phyloP scores from a whole-genome alignment of 352 stramenopile species.

The Globisporangium okanoganense region DNA sequence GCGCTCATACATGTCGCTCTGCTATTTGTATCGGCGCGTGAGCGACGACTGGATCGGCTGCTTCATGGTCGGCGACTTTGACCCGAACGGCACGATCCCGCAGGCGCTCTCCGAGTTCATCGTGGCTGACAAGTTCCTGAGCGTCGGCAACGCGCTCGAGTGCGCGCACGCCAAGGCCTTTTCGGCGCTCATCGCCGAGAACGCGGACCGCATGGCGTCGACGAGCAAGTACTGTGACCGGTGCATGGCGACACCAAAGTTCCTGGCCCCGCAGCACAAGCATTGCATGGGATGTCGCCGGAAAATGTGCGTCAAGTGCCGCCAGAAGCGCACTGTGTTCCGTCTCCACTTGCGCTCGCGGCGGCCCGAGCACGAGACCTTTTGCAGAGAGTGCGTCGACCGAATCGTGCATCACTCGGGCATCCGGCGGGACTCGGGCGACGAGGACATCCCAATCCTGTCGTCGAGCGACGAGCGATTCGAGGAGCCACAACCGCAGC shows the following conservation, averaged over 20 bases:
- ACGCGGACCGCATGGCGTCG: constrained; percentile 28
- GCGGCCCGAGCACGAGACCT: constrained; percentile 37
- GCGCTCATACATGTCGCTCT: constrained; percentile 46
- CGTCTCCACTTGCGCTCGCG: constrained; percentile 38
- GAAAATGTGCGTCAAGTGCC: constrained; percentile 48
- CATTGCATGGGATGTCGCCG: constrained; percentile 52
- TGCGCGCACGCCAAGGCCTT: constrained; percentile 52
- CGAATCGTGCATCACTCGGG: constrained; percentile 25
- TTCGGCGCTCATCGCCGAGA: constrained; percentile 37
- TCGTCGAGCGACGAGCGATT: constrained; percentile 3
- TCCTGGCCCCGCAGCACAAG: constrained; percentile 34
- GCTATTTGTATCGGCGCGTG: constrained; percentile 58
- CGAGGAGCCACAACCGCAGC: neutral
- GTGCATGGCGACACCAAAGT: constrained; percentile 33
- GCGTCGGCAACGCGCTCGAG: constrained; percentile 34
- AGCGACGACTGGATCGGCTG: constrained; percentile 48
- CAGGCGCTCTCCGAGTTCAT: constrained; percentile 39
- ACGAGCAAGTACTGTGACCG: constrained; percentile 41
- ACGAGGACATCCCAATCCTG: constrained; percentile 20
- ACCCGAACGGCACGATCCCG: constrained; percentile 34
- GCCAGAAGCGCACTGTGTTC: constrained; percentile 46
- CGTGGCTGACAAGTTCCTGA: constrained; percentile 43
- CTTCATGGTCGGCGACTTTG: constrained; percentile 51
- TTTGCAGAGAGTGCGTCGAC: constrained; percentile 57
- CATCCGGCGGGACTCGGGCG: constrained; percentile 18